phyloP scores from a whole-genome alignment of 192 early-diverging fungal species.

The Podochytrium sp. region DNA sequence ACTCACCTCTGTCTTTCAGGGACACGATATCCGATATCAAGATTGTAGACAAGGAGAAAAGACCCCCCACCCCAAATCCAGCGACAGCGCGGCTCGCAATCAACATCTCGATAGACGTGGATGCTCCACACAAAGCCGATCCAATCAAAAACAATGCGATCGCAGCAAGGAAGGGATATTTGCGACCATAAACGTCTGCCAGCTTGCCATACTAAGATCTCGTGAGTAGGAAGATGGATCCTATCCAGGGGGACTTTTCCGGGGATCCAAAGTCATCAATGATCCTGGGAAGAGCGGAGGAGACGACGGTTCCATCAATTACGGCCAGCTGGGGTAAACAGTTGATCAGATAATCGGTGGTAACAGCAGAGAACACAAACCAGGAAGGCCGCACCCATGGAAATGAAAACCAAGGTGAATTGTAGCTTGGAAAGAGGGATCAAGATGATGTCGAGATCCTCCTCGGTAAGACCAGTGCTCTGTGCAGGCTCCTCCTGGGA shows the following conservation, averaged over 20 bases:
- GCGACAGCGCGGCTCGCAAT: constrained; percentile 74
- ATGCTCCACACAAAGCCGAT: constrained; percentile 74
- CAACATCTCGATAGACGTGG: constrained; percentile 62
- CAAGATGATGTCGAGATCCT: neutral
- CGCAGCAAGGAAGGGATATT: constrained; percentile 67
- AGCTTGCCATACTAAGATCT: too few species aligned
- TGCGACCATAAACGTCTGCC: constrained; percentile 87
- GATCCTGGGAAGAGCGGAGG: constrained; percentile 70
- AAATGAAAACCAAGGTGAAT: neutral
- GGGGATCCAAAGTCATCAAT: constrained; percentile 60
- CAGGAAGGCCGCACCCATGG: neutral
- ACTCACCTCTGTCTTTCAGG: constrained; percentile 37
- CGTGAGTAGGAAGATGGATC: constrained; percentile 53
- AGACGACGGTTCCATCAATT: constrained; percentile 74
- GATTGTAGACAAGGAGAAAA: constrained; percentile 75
- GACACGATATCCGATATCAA: constrained; percentile 84
- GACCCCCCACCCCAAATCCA: constrained; percentile 73
- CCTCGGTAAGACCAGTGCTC: too few species aligned
- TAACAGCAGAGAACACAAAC: neutral
- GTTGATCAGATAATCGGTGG: neutral
- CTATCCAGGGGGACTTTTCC: constrained; percentile 77
- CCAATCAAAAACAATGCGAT: constrained; percentile 76
- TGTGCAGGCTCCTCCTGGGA: too few species aligned
- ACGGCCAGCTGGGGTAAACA: constrained; percentile 34
- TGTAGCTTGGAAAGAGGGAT: neutral